Evolutionary conservation across 495 filamentous ascomycete genomes (phyloP), one percentile per base, ranked within the genome.

Genomic region (Hypoxylon subgilvum): DNA sequence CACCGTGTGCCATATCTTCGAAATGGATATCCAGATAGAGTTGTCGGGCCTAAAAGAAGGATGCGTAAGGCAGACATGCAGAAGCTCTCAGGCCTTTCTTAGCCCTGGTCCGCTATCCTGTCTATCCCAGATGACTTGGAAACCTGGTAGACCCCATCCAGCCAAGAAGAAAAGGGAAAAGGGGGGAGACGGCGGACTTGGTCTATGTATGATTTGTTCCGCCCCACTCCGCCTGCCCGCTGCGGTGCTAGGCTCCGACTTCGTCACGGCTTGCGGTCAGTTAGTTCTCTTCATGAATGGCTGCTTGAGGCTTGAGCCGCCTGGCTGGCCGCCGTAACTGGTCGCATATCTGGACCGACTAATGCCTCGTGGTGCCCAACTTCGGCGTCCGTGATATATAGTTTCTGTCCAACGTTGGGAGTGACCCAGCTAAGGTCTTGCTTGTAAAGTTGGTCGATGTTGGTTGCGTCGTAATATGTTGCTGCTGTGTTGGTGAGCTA

Each of bases 151-250:
- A 49, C 38, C 23, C 39, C 25, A 4, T 28, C 27, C 10, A 17
- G 13, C 12, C 22, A 32, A 39, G 10, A 43, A 36, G 41, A 28
- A 19, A 41, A 42, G 44, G 27, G 6, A 43, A n/a, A 23, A 34
- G 14, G 43, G n/a, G 17, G 16, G 9, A 48, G 27, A 53, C 35
- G 36, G 60, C 52, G 52, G 60, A 53, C 48, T 57, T 21, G 36
- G 17, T 8, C 49, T 2, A 23, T 22, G 8, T 3, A 27, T 3
- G 23, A 4, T 27, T 8, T 8, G 23, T 40, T 45, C 60, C 60
- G 53, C 53, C 47, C 53, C 53, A 57, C 60, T 53, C 53, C 60
- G 60, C 60, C 52, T 44, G 30, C 47, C 55, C 55, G 47, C 55
- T 31, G 32, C 55, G 39, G 47, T 41, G 47, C 40, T 44, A n/a